Conservation (phyloP, 2,329 filamentous ascomycete genomes). For the Epichloe aotearoae region DNA sequence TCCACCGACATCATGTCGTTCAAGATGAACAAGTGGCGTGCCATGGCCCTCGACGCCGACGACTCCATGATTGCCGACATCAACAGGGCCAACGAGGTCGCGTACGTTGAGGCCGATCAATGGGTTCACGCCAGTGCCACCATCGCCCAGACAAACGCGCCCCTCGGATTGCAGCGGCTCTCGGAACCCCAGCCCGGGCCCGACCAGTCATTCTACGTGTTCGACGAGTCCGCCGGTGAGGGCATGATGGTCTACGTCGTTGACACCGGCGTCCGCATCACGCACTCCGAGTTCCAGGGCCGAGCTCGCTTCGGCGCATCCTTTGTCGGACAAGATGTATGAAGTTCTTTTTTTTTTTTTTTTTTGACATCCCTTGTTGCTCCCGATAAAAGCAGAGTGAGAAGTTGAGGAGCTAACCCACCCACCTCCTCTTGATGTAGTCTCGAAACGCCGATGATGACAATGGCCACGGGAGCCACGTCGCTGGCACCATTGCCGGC, state of each 20-base stretch:
- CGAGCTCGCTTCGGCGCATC: slow-evolving; percentile 41
- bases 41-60: slow-evolving; percentile 39
- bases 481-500: slow-evolving; percentile 48
- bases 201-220: slow-evolving; percentile 25
- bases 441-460: slow-evolving; percentile 23
- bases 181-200: slow-evolving; percentile 25
- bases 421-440: not conserved
- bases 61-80: slow-evolving; percentile 36
- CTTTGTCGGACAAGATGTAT: slow-evolving; percentile 33
- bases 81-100: slow-evolving; percentile 33
- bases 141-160: slow-evolving; percentile 38
- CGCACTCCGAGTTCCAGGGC: slow-evolving; percentile 43
- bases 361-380: slow-evolving; percentile 5
- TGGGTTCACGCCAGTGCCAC: slow-evolving; percentile 29
- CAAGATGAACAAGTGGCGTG: slow-evolving; percentile 36
- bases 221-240: slow-evolving; percentile 37
- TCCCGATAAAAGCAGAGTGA: not conserved
- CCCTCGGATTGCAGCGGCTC: slow-evolving; percentile 39
- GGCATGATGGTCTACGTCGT: slow-evolving; percentile 51
- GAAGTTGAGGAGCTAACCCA: not conserved
- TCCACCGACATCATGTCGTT: slow-evolving; percentile 34
- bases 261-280: slow-evolving; percentile 47
- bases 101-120: slow-evolving; percentile 41
- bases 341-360: slow-evolving; percentile 6
- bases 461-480: slow-evolving; percentile 52